Base-by-base conservation (phyloP, 768 basidiomycete genomes). In the Hortiboletus campestris region DNA sequence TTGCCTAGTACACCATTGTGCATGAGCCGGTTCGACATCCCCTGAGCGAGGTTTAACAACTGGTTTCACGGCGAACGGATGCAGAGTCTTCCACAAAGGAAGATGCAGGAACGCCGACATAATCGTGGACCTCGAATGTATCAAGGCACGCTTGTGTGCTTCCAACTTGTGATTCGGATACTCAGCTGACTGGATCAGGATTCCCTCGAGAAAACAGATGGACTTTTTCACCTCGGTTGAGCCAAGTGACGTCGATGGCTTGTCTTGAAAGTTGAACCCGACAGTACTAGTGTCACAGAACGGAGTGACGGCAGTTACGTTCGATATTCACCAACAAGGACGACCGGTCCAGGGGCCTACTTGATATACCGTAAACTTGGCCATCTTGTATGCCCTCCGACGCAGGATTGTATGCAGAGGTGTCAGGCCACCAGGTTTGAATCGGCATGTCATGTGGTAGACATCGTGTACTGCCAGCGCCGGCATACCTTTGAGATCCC, bases 201-300 rank as follows among this genome's bases (percentile, higher is more conserved):
- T 9, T 28, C 35, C 28, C 28, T 59, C 48, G 36, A 44, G 41
- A 42, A 32, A 32, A 34, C 16, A 29, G 25, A 31, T 3, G 19
- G n/a, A 22, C n/a, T 16, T 45, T 25, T 49, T 44, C 49, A 61
- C 32, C 58, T 63, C 62, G 25, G 42, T 32, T 64, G 62, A 63
- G 59, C 22, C 41, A 17, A 16, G 3, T 20, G 55, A 9, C 40
- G 41, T 16, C 7, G 39, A 17, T 32, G 31, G 31, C 29, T n/a
- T 28, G 31, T 20, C 58, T 60, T 28, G 41, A 49, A 63, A 64
- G n/a, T n/a, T n/a, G n/a, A n/a, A n/a, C n/a, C n/a, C n/a, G n/a
- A n/a, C n/a, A n/a, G n/a, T n/a, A n/a, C n/a, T n/a, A n/a, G n/a
- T n/a, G n/a, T n/a, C 42, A 31, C 43, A 44, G 28, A 35, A 32